Evolutionary conservation across 345 rosid species (phyloP).

Genomic region (Citrus glauca): DNA sequence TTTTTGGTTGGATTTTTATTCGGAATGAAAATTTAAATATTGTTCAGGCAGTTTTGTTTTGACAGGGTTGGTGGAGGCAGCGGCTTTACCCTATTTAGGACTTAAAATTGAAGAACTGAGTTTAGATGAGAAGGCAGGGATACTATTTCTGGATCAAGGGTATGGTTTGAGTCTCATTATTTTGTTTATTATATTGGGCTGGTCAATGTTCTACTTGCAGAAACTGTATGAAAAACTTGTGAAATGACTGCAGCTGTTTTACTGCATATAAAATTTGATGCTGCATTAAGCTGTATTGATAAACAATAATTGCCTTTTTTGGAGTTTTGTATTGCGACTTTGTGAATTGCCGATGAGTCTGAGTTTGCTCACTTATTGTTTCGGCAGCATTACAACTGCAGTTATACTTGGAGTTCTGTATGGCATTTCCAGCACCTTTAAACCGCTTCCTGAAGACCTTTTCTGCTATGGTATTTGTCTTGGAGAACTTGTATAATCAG

Average conservation of each 20-base stretch:
- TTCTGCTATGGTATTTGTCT: slow-evolving; percentile 63
- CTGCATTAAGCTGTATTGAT: too few relatives aligned
- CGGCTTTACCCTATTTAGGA: slow-evolving; percentile 60
- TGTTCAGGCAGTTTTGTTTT: slow-evolving; percentile 93
- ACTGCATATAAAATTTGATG: neutral
- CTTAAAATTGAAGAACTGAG: slow-evolving; percentile 55
- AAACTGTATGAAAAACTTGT: neutral
- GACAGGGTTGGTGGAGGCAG: slow-evolving; percentile 77
- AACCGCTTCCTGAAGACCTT: slow-evolving; percentile 79
- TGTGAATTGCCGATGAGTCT: neutral
- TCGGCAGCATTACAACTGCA: slow-evolving; percentile 72
- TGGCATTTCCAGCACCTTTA: slow-evolving; percentile 58
- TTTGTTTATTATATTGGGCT: neutral
- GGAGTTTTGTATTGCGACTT: neutral
- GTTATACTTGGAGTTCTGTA: slow-evolving; percentile 69
- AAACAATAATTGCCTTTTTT: neutral
- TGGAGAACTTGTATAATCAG: neutral
- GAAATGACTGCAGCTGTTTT: neutral
- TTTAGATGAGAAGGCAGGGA: slow-evolving; percentile 81
- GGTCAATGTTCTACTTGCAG: neutral
- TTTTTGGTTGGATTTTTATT: neutral
- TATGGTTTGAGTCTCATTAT: slow-evolving; percentile 15
- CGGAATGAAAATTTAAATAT: slow-evolving; percentile 28
- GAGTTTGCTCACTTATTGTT: slow-evolving; percentile 19
- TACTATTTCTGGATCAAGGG: slow-evolving; percentile 82